Evolutionary conservation across 1,284 basidiomycete species (phyloP).

Genomic region (Lentinula novae-zelandiae): DNA sequence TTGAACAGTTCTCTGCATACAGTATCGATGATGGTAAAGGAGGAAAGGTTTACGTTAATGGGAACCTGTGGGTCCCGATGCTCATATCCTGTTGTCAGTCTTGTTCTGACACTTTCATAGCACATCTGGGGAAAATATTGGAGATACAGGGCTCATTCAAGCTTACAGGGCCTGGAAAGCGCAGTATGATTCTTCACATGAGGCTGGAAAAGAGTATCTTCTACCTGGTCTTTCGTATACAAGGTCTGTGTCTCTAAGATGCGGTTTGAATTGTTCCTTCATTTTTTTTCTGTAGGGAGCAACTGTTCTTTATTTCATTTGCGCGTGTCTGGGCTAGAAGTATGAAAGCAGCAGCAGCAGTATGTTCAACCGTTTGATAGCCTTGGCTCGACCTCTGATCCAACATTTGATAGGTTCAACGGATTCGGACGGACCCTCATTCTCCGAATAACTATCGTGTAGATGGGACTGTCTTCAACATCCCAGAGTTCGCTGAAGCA

Average conservation of each 20-base stretch:
- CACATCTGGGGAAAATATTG: constrained; percentile 89
- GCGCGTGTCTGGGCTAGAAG: constrained; percentile 74
- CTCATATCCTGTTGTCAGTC: constrained; percentile 5
- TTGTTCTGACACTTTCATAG: constrained; percentile 28
- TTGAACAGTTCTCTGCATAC: constrained; percentile 89
- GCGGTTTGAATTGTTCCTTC: not conserved
- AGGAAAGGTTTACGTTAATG: constrained; percentile 80
- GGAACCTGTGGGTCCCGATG: constrained; percentile 55
- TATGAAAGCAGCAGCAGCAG: constrained; percentile 73
- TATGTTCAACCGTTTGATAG: constrained; percentile 28
- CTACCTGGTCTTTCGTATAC: constrained; percentile 85
- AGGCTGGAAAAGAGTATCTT: constrained; percentile 62
- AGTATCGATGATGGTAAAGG: constrained; percentile 85
- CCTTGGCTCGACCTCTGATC: not conserved
- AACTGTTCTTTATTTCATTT: constrained; percentile 89
- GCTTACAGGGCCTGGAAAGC: constrained; percentile 86
- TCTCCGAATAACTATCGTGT: constrained; percentile 78
- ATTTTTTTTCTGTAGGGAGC: constrained; percentile 53
- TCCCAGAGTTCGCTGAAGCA: constrained; percentile 75
- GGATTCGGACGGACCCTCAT: constrained; percentile 86
- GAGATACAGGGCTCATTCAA: constrained; percentile 80
- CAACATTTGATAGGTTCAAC: constrained; percentile 51
- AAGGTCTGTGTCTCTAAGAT: constrained; percentile 33
- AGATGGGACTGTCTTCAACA: constrained; percentile 78
- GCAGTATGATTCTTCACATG: constrained; percentile 51